Percentiles rank a stretch among this genome's conserved stretches.
Conservation (phyloP, 208 protist species). For the Kentomonas sorsogonicus region DNA sequence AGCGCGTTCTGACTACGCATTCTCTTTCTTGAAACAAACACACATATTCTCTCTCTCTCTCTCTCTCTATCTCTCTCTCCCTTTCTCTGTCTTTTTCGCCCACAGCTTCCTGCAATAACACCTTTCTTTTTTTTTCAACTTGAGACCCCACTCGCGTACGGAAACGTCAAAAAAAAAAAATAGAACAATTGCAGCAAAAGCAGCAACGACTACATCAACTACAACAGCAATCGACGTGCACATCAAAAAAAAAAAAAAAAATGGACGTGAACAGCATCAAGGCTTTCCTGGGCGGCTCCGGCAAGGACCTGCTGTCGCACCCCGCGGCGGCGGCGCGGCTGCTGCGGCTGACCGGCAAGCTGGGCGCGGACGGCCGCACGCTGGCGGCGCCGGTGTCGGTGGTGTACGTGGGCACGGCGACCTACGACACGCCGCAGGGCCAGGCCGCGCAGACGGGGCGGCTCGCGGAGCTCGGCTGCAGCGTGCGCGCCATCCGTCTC, state of each 20-base stretch:
- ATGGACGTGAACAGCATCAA: constrained; percentile 29
- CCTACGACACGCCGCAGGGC: constrained; percentile 69
- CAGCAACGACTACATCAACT: not conserved
- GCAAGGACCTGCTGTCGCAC: constrained; percentile 43
- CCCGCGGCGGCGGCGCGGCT: constrained; percentile 45
- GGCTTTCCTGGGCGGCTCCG: constrained; percentile 67
- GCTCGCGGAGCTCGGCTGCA: constrained; percentile 49
- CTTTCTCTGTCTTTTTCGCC: too few relatives aligned
- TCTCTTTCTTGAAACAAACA: too few relatives aligned
- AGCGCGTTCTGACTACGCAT: too few relatives aligned
- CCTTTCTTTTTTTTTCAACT: too few relatives aligned
- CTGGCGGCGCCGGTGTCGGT: constrained; percentile 20
- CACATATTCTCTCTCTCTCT: too few relatives aligned
- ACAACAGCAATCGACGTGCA: not conserved
- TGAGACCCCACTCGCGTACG: too few relatives aligned
- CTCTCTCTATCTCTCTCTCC: too few relatives aligned
- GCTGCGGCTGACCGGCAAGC: constrained; percentile 36
- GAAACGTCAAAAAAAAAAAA: constrained; percentile 4
- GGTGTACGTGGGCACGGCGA: constrained; percentile 83
- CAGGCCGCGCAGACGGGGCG: constrained; percentile 30
- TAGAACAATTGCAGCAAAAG: not conserved
- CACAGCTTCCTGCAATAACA: too few relatives aligned
- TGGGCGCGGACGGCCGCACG: constrained; percentile 5
- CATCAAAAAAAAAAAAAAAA: not conserved
- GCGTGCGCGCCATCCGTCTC: constrained; percentile 37